Conservation (phyloP, 2,329 filamentous ascomycete species). For the Alternaria alternata region DNA sequence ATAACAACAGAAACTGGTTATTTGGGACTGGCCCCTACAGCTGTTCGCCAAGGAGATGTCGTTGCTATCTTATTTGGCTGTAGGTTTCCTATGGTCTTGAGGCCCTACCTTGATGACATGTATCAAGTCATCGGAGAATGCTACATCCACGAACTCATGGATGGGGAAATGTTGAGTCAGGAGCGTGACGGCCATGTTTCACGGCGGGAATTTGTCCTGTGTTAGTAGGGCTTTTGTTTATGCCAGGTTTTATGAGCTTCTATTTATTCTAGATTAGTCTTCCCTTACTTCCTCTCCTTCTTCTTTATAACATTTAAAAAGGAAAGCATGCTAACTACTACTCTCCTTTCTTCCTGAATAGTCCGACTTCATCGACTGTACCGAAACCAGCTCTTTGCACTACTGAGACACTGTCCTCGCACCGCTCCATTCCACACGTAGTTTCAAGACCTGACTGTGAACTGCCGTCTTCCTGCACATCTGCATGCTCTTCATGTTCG, state of each 20-base stretch:
- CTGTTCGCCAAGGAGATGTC: background rate
- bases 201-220: background rate
- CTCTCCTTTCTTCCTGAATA: too few relatives aligned
- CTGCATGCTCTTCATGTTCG: too few relatives aligned
- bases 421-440: too few relatives aligned
- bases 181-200: background rate
- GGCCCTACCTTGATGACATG: background rate
- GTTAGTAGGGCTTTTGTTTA: background rate
- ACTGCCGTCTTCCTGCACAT: rapidly evolving
- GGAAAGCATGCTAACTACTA: too few relatives aligned
- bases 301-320: too few relatives aligned
- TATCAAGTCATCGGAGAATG: background rate
- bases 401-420: too few relatives aligned
- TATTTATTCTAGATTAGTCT: too few relatives aligned
- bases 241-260: too few relatives aligned
- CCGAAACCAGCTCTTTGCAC: too few relatives aligned
- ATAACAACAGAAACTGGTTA: background rate
- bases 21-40: background rate
- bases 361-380: too few relatives aligned
- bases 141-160: background rate
- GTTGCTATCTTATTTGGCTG: background rate
- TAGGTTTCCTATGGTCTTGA: background rate
- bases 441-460: too few relatives aligned
- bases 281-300: too few relatives aligned
- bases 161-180: background rate